Evolutionary conservation across 2,329 filamentous ascomycete genomes (phyloP).

Genomic region (Curvularia spicifera): DNA sequence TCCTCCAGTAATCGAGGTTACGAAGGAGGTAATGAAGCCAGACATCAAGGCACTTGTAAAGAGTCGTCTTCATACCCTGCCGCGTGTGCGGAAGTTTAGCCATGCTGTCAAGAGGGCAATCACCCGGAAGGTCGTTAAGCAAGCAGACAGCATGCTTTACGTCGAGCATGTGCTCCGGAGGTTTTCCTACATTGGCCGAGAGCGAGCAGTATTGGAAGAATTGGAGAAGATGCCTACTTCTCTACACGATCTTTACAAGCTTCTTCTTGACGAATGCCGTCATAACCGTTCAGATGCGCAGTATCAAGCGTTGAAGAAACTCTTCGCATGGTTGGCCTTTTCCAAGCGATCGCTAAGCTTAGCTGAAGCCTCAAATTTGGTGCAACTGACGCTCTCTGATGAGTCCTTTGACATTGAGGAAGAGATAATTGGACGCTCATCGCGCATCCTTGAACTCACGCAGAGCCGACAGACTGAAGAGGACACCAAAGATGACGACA

Average conservation of each 20-base stretch:
- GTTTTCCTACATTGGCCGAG: constrained; percentile 42
- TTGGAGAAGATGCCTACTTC: constrained; percentile 31
- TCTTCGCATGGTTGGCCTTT: constrained; percentile 34
- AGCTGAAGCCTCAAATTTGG: constrained; percentile 22
- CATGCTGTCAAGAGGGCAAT: constrained; percentile 40
- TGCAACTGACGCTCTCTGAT: constrained; percentile 19
- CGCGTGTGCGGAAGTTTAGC: constrained; percentile 27
- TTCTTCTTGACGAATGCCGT: constrained; percentile 27
- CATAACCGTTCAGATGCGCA: constrained; percentile 24
- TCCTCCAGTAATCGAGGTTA: neutral
- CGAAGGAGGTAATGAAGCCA: neutral
- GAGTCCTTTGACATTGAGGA: constrained; percentile 17
- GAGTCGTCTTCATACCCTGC: neutral
- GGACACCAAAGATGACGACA: constrained; percentile 22
- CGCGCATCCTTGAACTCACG: constrained; percentile 28
- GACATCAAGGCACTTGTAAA: neutral
- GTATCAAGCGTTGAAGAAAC: constrained; percentile 23
- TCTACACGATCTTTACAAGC: constrained; percentile 22
- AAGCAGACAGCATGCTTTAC: constrained; percentile 48
- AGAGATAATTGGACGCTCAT: constrained; percentile 29
- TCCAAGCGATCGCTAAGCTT: constrained; percentile 29
- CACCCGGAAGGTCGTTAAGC: constrained; percentile 35
- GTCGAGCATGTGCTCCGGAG: constrained; percentile 46
- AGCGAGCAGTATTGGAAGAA: constrained; percentile 42
- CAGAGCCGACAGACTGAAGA: constrained; percentile 10